These are phyloP conservation scores for Thermomucor indicae-seudaticae DNA, from an alignment of 371 early-diverging fungal genomes.

Conservation along the genomic window DNA sequence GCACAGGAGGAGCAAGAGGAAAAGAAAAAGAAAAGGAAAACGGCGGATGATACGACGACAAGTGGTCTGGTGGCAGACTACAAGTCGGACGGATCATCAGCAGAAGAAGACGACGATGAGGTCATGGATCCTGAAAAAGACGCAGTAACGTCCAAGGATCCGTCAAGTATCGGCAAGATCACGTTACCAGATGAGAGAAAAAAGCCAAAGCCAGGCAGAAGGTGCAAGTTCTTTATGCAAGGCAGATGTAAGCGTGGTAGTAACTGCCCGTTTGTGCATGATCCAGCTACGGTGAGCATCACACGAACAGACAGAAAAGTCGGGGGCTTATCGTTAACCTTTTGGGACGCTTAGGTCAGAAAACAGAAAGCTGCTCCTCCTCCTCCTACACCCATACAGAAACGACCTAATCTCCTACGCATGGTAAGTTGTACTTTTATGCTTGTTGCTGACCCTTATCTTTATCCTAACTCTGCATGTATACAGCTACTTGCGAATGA, in stretches of 20 bases:
- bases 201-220: slow-evolving; percentile 3
- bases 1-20: slow-evolving; percentile 6
- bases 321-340: not conserved
- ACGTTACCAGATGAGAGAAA: slow-evolving; percentile 22
- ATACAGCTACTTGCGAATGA: slow-evolving; percentile 53
- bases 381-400: slow-evolving; percentile 13
- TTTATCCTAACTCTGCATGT: too few relatives aligned
- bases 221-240: slow-evolving; percentile 46
- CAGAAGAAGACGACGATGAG: slow-evolving; percentile 16
- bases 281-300: slow-evolving; percentile 22
- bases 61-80: slow-evolving; percentile 25
- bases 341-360: slow-evolving; percentile 5
- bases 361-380: slow-evolving; percentile 16
- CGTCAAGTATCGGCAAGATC: slow-evolving; percentile 36
- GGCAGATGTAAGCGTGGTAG: slow-evolving; percentile 46
- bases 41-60: slow-evolving; percentile 6
- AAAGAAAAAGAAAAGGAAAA: slow-evolving; percentile 7
- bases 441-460: too few relatives aligned
- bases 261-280: slow-evolving; percentile 46
- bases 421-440: too few relatives aligned
- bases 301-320: not conserved
- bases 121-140: slow-evolving; percentile 47
- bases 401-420: slow-evolving; percentile 38
- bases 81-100: slow-evolving; percentile 13
- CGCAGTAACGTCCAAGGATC: slow-evolving; percentile 55